Conservation (phyloP, 257 asterid genomes). For the Galeopsis tetrahit region DNA sequence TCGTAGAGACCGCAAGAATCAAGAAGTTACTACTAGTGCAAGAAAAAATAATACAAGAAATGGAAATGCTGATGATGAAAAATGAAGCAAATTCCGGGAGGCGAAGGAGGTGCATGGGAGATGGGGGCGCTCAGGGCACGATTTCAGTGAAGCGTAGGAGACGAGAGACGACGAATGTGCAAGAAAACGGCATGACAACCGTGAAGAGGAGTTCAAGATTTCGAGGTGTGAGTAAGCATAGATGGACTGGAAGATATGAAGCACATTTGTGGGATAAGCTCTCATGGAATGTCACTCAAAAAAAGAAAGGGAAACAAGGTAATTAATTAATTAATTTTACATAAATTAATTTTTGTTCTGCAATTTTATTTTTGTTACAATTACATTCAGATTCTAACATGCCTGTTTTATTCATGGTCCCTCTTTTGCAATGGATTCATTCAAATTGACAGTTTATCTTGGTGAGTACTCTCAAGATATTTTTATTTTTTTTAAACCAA, state of each 20-base stretch:
- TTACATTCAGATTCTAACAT: background rate
- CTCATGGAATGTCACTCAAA: constrained; percentile 55
- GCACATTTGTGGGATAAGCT: constrained; percentile 69
- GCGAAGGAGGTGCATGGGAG: background rate
- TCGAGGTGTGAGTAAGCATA: constrained; percentile 41
- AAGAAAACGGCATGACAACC: background rate
- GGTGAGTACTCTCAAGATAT: constrained; percentile 33
- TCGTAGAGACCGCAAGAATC: background rate
- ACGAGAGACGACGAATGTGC: background rate
- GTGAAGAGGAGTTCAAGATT: constrained; percentile 32
- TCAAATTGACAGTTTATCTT: constrained; percentile 45
- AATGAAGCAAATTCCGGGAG: background rate
- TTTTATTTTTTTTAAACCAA: too few relatives aligned
- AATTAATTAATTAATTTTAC: background rate
- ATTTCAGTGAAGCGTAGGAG: background rate
- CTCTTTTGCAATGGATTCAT: constrained; percentile 8
- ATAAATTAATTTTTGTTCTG: background rate
- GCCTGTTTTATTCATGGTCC: constrained; percentile 13
- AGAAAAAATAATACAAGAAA: background rate
- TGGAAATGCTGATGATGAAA: constrained; percentile 7
- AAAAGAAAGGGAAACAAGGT: constrained; percentile 62
- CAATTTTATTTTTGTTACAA: background rate
- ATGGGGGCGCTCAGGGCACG: background rate
- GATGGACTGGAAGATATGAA: constrained; percentile 58
- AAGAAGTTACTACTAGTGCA: background rate